A percentile compares a stretch with the other conserved stretches of the same genome.
phyloP scores from a whole-genome alignment of 352 stramenopile genomes.

The Pythium apleroticum region DNA sequence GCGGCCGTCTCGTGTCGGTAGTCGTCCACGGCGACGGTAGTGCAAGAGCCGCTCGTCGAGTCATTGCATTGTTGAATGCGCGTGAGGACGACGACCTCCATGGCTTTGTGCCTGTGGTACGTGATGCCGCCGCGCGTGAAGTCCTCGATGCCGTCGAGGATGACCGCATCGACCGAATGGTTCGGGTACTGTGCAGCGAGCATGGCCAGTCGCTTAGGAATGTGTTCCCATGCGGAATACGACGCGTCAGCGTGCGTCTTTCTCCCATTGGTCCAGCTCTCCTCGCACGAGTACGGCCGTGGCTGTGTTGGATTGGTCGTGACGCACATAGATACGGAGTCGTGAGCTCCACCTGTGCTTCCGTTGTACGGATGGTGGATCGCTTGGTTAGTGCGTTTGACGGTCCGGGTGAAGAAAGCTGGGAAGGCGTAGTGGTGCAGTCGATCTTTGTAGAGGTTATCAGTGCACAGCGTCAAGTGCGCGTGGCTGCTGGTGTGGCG shows the following conservation, averaged over 20 bases:
- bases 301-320: not conserved
- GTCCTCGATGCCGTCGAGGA: constrained; percentile 19
- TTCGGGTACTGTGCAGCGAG: constrained; percentile 12
- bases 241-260: not conserved
- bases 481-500: not conserved
- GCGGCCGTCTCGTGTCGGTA: constrained; percentile 40
- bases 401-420: constrained; percentile 10
- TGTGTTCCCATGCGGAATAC: not conserved
- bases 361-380: constrained; percentile 5
- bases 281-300: constrained; percentile 9
- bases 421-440: constrained; percentile 24
- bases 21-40: constrained; percentile 43
- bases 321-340: not conserved
- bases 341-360: not conserved
- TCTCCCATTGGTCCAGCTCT: constrained; percentile 3
- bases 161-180: constrained; percentile 8
- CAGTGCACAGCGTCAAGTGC: constrained; percentile 16
- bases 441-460: constrained; percentile 15
- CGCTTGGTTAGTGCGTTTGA: constrained; percentile 10
- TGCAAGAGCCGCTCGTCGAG: constrained; percentile 12
- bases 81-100: constrained; percentile 9
- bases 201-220: not conserved
- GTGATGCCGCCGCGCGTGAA: constrained; percentile 8
- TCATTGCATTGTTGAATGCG: not conserved
- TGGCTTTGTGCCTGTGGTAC: constrained; percentile 5